A percentile compares a stretch with the other conserved stretches of the same genome.
Conservation (phyloP, 306 rosid genomes). For the Ziziphus jujuba region DNA sequence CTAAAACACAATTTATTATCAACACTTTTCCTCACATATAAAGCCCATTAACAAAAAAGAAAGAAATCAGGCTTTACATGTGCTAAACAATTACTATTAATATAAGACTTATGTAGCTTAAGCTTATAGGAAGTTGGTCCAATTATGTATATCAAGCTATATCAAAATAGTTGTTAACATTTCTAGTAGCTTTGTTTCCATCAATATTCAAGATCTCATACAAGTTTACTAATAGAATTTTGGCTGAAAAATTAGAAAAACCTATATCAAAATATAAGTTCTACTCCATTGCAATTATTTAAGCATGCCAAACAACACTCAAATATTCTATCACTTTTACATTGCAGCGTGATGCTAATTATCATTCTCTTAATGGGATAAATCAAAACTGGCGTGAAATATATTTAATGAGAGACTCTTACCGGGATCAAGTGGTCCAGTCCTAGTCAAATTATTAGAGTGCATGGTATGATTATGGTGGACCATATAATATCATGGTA, state of each 20-base stretch:
- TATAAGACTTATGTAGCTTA: too few relatives aligned
- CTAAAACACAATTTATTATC: too few relatives aligned
- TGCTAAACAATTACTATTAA: too few relatives aligned
- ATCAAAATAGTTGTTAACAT: too few relatives aligned
- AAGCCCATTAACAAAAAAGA: too few relatives aligned
- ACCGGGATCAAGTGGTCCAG: slow-evolving; percentile 25
- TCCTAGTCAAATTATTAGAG: slow-evolving; percentile 45
- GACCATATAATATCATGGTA: slow-evolving; percentile 37
- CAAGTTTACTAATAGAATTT: too few relatives aligned
- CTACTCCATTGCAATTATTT: not conserved
- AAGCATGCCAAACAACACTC: slow-evolving; percentile 43
- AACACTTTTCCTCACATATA: too few relatives aligned
- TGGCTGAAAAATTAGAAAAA: not conserved
- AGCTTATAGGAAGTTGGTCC: too few relatives aligned
- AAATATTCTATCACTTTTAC: slow-evolving; percentile 30
- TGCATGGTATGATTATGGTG: slow-evolving; percentile 39
- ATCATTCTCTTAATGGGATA: slow-evolving; percentile 32
- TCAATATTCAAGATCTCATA: too few relatives aligned
- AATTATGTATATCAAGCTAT: too few relatives aligned
- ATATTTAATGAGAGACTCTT: slow-evolving; percentile 26
- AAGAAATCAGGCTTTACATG: too few relatives aligned
- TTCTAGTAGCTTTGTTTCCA: too few relatives aligned
- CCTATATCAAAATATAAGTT: not conserved
- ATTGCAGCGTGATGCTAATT: slow-evolving; percentile 12
- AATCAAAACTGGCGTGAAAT: slow-evolving; percentile 39